Conservation (phyloP, 1,139 yeast species). For the Candida gigantensis region DNA sequence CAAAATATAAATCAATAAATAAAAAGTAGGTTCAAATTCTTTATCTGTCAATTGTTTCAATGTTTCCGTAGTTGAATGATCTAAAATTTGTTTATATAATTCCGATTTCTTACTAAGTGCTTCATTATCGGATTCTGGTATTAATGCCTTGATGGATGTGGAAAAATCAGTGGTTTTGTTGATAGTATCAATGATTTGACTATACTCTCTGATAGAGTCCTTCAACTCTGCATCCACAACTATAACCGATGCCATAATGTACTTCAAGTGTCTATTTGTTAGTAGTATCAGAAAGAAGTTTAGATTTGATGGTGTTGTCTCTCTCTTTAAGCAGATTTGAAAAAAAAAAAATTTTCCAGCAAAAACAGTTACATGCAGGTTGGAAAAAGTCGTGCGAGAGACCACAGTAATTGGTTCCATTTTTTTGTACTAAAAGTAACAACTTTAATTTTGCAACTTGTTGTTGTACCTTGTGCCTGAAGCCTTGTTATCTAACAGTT, state of each 20-base stretch:
- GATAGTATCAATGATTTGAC: conserved; percentile 39
- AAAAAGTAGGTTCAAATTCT: conserved; percentile 49
- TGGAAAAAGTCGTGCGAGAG: conserved; percentile 1
- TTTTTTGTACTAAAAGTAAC: too few species aligned
- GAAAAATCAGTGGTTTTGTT: conserved; percentile 31
- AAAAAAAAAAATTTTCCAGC: conserved; percentile 13
- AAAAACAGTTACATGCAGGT: conserved; percentile 6
- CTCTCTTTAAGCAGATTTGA: background rate
- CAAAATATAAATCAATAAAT: conserved; percentile 41
- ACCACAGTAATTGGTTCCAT: too few species aligned
- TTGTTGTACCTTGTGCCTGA: too few species aligned
- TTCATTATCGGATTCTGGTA: conserved; percentile 24
- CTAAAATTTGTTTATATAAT: conserved; percentile 30
- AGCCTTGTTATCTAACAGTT: too few species aligned
- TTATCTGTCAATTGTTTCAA: conserved; percentile 42
- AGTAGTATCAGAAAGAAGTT: background rate
- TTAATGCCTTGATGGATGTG: conserved; percentile 24
- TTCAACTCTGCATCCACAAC: conserved; percentile 48
- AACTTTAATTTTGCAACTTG: too few species aligned
- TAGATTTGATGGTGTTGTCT: background rate
- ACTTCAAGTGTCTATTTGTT: too few species aligned
- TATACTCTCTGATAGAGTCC: conserved; percentile 45
- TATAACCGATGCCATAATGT: conserved; percentile 51
- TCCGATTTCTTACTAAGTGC: conserved; percentile 31
- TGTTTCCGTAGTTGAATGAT: conserved; percentile 25